Percentiles rank a stretch among this genome's conserved stretches.
These are phyloP conservation scores for Effrenium voratum DNA, from an alignment of 73 alveolate species.

Conservation along the genomic window DNA sequence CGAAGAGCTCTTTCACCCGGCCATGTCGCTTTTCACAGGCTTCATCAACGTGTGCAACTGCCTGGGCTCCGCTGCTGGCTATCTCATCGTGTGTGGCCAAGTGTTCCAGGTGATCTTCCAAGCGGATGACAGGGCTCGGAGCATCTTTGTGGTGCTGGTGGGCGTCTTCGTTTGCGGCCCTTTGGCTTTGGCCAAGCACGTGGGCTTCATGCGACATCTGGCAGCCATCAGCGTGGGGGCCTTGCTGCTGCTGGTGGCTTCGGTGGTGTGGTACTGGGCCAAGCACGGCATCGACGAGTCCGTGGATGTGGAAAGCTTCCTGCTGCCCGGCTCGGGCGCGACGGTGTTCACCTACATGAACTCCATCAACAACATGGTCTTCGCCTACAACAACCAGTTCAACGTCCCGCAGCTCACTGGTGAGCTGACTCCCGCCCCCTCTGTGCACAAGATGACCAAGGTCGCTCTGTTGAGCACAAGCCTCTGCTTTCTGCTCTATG, in stretches of 20 bases:
- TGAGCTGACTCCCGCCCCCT: neutral
- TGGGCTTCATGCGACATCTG: constrained; percentile 72
- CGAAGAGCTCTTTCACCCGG: constrained; percentile 50
- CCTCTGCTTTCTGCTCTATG: no score
- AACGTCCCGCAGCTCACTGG: neutral
- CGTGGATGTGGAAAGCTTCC: neutral
- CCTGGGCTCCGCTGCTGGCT: constrained; percentile 32
- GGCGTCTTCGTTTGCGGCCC: constrained; percentile 60
- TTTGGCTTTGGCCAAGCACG: constrained; percentile 36
- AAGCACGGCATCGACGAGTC: neutral
- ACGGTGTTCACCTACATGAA: constrained; percentile 20
- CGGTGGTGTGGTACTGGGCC: constrained; percentile 33
- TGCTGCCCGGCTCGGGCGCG: neutral
- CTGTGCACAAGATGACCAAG: neutral
- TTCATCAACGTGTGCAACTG: constrained; percentile 17
- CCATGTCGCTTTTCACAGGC: constrained; percentile 45
- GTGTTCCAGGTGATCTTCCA: constrained; percentile 42
- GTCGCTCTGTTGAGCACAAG: neutral
- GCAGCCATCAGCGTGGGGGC: constrained; percentile 45
- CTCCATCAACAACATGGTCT: constrained; percentile 2
- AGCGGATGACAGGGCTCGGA: neutral
- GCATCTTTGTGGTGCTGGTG: constrained; percentile 13
- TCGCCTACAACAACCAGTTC: neutral
- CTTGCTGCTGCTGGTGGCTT: constrained; percentile 6
- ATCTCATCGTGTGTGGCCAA: constrained; percentile 61